Base-by-base conservation (phyloP, 2,329 filamentous ascomycete species). In the Xylogone sp. region DNA sequence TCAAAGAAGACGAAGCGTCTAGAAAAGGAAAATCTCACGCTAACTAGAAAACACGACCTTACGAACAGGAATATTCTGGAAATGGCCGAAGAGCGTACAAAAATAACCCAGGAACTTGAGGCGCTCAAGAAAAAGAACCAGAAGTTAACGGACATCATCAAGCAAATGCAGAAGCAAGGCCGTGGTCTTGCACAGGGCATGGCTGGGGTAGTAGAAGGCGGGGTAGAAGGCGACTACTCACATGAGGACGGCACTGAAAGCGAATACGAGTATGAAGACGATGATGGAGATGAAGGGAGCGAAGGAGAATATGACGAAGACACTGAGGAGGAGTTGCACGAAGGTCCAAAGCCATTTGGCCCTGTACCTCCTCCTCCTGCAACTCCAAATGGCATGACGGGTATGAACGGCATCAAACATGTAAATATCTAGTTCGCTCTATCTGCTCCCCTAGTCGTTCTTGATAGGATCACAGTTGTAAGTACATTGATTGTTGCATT, bases 1-100 rank as follows among this genome's bases (percentile, higher is more conserved):
- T 96, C 92, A 1, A 97, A 97, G 75, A 97, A 97, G 75, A 96
- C 93, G 5, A 97, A 97, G 71, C 86, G 91, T 21, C 77, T 99
- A 49, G 94, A 99, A 69, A 96, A 96, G 72, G 94, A 99, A 66
- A 97, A 99, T 64, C 87, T 94, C 62, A 87, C 83, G 18, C 80
- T 96, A 48, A 96, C 90, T 59, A 84, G 93, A 51, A 96, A 97
- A 70, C 93, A 97, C 69, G 92, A 97, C 62, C 84, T 90, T 45
- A 95, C 92, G 21, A 94, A 94, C 64, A 86, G 89, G 59, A 97
- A 96, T 69, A 97, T 99, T 65, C 83, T 97, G 53, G 89, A 94
- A 65, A 96, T 97, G 93, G 94, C 93, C 3, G 91, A 97, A 69
- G 93, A 97, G 69, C 86, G 94, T 16, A 87, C 84, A 24, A 83